Base-by-base conservation (phyloP, 805 yeast species). In the Wickerhamomyces canadensis region DNA sequence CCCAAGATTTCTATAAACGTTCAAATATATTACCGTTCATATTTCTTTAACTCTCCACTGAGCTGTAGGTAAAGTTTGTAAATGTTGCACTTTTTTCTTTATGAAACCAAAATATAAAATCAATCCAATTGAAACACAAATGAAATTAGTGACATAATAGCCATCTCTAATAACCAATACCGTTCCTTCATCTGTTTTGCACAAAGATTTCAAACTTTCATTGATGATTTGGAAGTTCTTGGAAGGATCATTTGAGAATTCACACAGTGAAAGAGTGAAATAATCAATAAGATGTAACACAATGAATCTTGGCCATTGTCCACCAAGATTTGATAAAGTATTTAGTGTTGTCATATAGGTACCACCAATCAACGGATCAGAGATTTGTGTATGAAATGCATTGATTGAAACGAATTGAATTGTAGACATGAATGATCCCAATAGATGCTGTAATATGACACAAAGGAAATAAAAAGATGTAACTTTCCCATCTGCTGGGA, bases 311-410 rank as follows among this genome's bases (percentile, higher is more conserved):
- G 98, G 98, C 98, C 98, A 93, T 31, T 94, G 93, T 10, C 98
- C 98, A 18, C 98, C 98, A 40, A 91, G 70, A 57, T 93, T 93
- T 29, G 94, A 78, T 33, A 93, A 67, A 0, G 98, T 93, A 60
- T 93, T 93, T 41, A 93, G 67, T 1, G 95, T 80, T 0, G 98
- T 93, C 98, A 93, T 91, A 59, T 93, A 93, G 0, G 98, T 93
- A 2, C 98, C 98, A 14, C 98, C 98, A 51, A 93, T 85, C 15
- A 79, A 62, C 0, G 98, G 98, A 57, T 93, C 98, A 2, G 98
- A 96, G 37, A 93, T 84, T 49, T 81, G 79, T 3, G 97, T 91
- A 62, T 91, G 97, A 69, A 93, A 93, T 0, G 98, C 95, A 54
- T 88, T 83, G 30, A 93, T 78, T 1, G 95, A 84, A 15, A 93